phyloP scores from a whole-genome alignment of 352 stramenopile genomes.

The Phytophthora agathidicida region DNA sequence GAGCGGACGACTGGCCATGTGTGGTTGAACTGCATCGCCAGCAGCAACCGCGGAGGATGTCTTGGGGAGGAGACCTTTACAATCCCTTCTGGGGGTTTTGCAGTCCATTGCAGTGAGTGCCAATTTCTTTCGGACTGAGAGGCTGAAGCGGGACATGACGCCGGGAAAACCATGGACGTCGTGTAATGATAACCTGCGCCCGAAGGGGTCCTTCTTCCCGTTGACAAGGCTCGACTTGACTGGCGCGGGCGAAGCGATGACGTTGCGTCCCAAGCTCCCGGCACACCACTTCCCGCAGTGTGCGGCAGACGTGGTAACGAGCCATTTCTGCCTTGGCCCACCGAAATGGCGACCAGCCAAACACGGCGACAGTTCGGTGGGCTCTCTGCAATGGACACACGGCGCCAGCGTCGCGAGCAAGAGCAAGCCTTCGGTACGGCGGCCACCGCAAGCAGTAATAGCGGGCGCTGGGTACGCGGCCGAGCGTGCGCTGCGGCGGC shows the following conservation, averaged over 20 bases:
- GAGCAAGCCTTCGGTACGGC: too few relatives aligned
- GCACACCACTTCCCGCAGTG: constrained; percentile 37
- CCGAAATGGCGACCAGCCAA: constrained; percentile 25
- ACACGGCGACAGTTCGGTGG: too few relatives aligned
- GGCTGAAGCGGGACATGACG: constrained; percentile 5
- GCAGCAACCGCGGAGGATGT: background rate
- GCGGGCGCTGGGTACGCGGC: background rate
- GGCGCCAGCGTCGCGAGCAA: too few relatives aligned
- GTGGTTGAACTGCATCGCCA: constrained; percentile 14
- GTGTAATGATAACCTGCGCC: constrained; percentile 1
- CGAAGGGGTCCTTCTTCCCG: constrained; percentile 15
- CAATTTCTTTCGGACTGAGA: background rate
- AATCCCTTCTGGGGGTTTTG: too few relatives aligned
- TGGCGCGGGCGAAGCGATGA: constrained; percentile 11
- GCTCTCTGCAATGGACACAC: too few relatives aligned
- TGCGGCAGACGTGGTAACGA: constrained; percentile 30
- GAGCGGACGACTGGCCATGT: constrained; percentile 24
- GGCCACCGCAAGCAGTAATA: too few relatives aligned
- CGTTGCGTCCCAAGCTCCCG: constrained; percentile 16
- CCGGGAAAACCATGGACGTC: background rate
- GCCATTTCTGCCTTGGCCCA: constrained; percentile 21
- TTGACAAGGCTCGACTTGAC: constrained; percentile 6
- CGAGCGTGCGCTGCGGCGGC: background rate
- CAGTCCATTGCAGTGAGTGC: background rate
- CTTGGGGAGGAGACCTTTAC: constrained; percentile 11